Evolutionary conservation across 106 monocot genomes (phyloP), one percentile per base, ranked within the genome.

Genomic region (Gastrodia elata): DNA sequence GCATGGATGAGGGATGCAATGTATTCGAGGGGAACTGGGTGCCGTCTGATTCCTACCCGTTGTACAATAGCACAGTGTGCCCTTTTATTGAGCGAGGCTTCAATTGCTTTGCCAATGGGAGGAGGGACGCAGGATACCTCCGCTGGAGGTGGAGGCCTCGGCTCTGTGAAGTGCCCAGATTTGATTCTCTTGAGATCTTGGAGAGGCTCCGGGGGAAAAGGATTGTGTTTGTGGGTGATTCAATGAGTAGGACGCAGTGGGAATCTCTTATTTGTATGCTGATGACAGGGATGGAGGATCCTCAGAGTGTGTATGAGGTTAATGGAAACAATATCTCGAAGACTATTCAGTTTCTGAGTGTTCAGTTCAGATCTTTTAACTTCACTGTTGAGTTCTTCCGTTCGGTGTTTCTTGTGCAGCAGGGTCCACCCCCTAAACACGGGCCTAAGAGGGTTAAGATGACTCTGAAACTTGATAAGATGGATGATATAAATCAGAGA

Each of bases 201-300:
- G 82, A 88, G 65, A 83, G 78, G 41, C 82, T 98, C 18, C 78
- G 90, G 44, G 88, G 88, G 14, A 98, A 93, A 65, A 56, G 93
- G 42, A 80, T 98, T 9, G 90, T 93, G 11, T 98, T 98, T 70
- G 90, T 98, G 20, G 93, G 93, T 1, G 97, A 98, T 71, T 98
- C 97, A 16, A 98, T 98, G 97, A 93, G 97, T 44, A 80, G 97
- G 35, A 98, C 97, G 13, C 97, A 98, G 73, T 98, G 97, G 97
- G 93, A 98, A 73, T 98, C 97, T 14, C 68, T 97, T 40, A 93
- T 97, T 25, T 93, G 97, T 68, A 83, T 97, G 86, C 88, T 97
- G 5, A 93, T 97, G 97, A 83, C 88, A 5, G 97, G 88, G 37
- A 86, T 97, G 30, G 43, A 75, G 33, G 88, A 97, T 68, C 80